Conservation (phyloP, 2,329 filamentous ascomycete species). For the Phialocephala subalpina region DNA sequence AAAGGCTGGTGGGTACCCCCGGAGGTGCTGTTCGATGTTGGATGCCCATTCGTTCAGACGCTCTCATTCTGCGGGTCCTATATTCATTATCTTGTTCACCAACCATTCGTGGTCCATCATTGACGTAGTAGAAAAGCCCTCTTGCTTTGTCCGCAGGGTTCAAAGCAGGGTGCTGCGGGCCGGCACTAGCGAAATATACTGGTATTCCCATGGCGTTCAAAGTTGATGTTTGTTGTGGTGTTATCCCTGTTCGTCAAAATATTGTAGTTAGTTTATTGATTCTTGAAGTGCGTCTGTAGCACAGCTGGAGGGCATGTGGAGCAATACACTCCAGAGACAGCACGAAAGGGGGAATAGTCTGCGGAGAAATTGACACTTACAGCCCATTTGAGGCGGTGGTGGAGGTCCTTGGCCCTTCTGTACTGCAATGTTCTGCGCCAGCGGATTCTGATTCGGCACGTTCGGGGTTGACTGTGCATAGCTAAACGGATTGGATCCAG, state of each 20-base stretch:
- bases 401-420: background rate
- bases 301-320: too few species aligned
- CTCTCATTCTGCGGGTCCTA: constrained; percentile 2
- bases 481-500: too few species aligned
- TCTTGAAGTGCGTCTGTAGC: too few species aligned
- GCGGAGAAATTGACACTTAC: too few species aligned
- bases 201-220: background rate
- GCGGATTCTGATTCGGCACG: too few species aligned
- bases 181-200: background rate
- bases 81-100: background rate
- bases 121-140: constrained; percentile 11
- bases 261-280: too few species aligned
- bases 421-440: background rate
- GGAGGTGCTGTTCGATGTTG: constrained; percentile 10
- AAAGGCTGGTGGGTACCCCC: too few species aligned
- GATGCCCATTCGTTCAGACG: constrained; percentile 11
- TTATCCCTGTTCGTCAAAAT: too few species aligned
- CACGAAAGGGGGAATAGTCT: too few species aligned
- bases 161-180: background rate
- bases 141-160: background rate
- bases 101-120: constrained; percentile 13
- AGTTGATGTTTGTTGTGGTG: background rate
- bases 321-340: too few species aligned
- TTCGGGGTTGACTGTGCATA: too few species aligned
- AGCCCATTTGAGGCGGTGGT: background rate